A percentile compares a stretch with the other conserved stretches of the same genome.
These are phyloP conservation scores for Bolboschoenoplectus hybrid DNA, from an alignment of 202 grass and related monocot species.

Conservation along the genomic window DNA sequence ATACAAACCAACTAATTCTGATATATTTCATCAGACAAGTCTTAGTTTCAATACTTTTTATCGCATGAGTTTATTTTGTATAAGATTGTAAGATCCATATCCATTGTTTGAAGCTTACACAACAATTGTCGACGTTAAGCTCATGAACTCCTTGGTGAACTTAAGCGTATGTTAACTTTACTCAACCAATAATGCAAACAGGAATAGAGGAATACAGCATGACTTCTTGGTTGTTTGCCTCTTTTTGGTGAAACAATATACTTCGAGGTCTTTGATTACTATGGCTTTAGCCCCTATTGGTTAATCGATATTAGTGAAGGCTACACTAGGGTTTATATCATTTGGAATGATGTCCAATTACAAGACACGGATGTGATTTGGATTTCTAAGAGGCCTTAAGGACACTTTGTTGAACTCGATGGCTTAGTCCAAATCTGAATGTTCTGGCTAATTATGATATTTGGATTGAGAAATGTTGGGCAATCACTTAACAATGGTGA, in stretches of 20 bases:
- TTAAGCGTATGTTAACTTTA: not conserved
- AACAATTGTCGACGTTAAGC: not conserved
- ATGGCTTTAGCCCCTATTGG: not conserved
- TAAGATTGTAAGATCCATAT: not conserved
- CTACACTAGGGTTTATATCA: not conserved
- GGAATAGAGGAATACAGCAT: not conserved
- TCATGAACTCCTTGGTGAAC: not conserved
- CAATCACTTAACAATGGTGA: conserved; percentile 9
- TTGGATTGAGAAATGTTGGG: not conserved
- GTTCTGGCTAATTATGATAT: not conserved
- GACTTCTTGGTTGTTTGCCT: not conserved
- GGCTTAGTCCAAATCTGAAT: not conserved
- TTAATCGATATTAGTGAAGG: not conserved
- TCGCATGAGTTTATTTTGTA: conserved; percentile 14
- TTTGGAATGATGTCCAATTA: not conserved
- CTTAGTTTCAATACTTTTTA: not conserved
- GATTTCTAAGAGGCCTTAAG: not conserved
- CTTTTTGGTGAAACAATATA: conserved; percentile 10
- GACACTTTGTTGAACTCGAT: not conserved
- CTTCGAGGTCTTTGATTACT: not conserved
- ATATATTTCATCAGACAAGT: not conserved
- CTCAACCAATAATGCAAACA: not conserved
- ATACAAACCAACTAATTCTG: not conserved
- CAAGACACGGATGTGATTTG: conserved; percentile 21
- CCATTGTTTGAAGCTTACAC: not conserved